phyloP scores from a whole-genome alignment of 345 rosid species.

The Citrus australasica region DNA sequence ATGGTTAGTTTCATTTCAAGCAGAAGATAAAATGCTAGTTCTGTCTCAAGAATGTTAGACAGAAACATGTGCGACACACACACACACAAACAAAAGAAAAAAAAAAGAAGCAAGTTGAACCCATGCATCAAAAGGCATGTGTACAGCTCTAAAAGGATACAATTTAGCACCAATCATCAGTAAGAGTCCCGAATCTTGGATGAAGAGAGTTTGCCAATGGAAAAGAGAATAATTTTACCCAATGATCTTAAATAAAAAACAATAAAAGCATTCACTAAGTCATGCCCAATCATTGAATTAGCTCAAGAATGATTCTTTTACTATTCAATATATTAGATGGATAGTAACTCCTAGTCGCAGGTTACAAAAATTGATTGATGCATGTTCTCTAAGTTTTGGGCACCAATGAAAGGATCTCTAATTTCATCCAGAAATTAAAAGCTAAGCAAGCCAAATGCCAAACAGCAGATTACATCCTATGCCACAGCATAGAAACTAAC shows the following conservation, averaged over 20 bases:
- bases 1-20: not conserved
- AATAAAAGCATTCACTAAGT: not conserved
- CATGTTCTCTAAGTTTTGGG: not conserved
- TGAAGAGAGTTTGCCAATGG: not conserved
- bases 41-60: not conserved
- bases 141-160: not conserved
- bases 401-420: not conserved
- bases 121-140: not conserved
- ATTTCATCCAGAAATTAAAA: not conserved
- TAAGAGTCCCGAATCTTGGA: not conserved
- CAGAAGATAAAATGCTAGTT: not conserved
- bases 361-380: not conserved
- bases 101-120: too few species aligned
- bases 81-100: too few species aligned
- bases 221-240: not conserved
- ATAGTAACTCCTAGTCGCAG: not conserved
- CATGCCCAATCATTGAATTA: not conserved
- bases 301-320: not conserved
- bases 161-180: not conserved
- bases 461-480: not conserved
- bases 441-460: not conserved
- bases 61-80: not conserved
- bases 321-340: too few species aligned
- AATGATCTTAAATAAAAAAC: too few species aligned
- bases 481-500: too few species aligned